Evolutionary conservation across 1,284 basidiomycete species (phyloP).

Genomic region (Ganoderma lingzhi): DNA sequence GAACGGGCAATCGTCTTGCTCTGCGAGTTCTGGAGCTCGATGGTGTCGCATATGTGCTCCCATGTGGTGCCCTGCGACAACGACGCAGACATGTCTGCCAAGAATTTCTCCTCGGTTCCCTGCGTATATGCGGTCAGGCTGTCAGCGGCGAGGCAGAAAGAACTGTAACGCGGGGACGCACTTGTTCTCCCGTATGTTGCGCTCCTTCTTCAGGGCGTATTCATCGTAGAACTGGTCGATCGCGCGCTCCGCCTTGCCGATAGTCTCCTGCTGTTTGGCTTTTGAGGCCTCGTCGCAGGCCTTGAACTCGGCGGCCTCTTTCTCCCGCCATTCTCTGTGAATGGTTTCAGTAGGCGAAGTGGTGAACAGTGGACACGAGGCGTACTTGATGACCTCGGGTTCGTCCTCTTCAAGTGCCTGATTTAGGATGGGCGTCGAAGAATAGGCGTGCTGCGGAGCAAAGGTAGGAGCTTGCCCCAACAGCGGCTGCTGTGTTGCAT

Average conservation of each 20-base stretch:
- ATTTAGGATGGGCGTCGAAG: slow-evolving; percentile 77
- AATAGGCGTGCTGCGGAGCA: slow-evolving; percentile 74
- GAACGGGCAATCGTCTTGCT: slow-evolving; percentile 94
- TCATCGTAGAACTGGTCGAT: slow-evolving; percentile 98
- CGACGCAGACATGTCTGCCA: slow-evolving; percentile 76
- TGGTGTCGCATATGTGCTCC: slow-evolving; percentile 89
- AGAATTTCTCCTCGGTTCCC: slow-evolving; percentile 90
- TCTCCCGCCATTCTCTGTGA: slow-evolving; percentile 85
- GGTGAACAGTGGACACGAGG: neutral
- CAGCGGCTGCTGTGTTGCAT: slow-evolving; percentile 43
- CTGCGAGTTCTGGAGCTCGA: slow-evolving; percentile 96
- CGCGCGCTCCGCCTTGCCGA: slow-evolving; percentile 88
- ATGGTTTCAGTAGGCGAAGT: neutral
- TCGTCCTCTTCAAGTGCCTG: slow-evolving; percentile 83
- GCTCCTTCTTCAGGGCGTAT: slow-evolving; percentile 93
- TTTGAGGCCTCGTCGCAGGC: slow-evolving; percentile 82
- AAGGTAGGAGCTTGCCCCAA: slow-evolving; percentile 63
- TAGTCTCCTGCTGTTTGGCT: slow-evolving; percentile 85
- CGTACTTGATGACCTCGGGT: slow-evolving; percentile 87
- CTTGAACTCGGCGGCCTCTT: slow-evolving; percentile 88
- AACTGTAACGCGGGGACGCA: slow-evolving; percentile 50
- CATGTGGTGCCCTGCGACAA: slow-evolving; percentile 95
- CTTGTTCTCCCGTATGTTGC: slow-evolving; percentile 97
- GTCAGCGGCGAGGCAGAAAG: slow-evolving; percentile 7
- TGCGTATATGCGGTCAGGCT: slow-evolving; percentile 42